Percentiles rank a stretch among this genome's conserved stretches.
phyloP scores from a whole-genome alignment of 2,329 filamentous ascomycete genomes.

The Aspergillus sp. region DNA sequence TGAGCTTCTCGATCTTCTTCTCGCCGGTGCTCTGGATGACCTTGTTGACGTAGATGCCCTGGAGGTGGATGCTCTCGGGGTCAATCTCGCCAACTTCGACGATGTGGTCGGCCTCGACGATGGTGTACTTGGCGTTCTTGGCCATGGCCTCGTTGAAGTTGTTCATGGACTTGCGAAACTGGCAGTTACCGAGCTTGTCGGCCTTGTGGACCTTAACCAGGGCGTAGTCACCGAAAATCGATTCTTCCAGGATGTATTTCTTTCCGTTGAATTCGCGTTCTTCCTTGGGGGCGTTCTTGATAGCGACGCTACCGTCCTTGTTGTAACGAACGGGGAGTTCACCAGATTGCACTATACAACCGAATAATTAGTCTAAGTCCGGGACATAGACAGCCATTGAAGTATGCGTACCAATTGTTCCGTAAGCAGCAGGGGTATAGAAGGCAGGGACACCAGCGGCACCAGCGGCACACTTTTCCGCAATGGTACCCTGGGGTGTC shows the following conservation, averaged over 20 bases:
- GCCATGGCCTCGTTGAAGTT: constrained; percentile 77
- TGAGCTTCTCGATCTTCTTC: constrained; percentile 78
- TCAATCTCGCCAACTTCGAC: constrained; percentile 73
- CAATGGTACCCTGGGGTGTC: constrained; percentile 84
- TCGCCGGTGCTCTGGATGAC: constrained; percentile 72
- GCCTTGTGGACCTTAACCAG: constrained; percentile 76
- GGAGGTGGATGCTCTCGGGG: constrained; percentile 74
- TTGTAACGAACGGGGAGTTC: constrained; percentile 71
- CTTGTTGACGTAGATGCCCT: constrained; percentile 82
- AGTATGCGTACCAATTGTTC: constrained; percentile 59
- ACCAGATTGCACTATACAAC: constrained; percentile 47
- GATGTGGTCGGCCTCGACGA: constrained; percentile 84
- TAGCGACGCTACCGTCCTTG: constrained; percentile 77
- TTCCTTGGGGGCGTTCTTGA: constrained; percentile 68
- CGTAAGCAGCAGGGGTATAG: constrained; percentile 77
- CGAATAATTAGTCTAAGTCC: constrained; percentile 6
- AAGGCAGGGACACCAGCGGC: constrained; percentile 88
- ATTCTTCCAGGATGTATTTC: constrained; percentile 74
- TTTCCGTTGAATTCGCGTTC: constrained; percentile 72
- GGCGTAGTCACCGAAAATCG: constrained; percentile 74
- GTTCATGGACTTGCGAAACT: constrained; percentile 75
- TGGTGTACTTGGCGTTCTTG: constrained; percentile 75
- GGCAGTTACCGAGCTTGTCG: constrained; percentile 75
- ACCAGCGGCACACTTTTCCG: constrained; percentile 80
- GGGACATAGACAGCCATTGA: constrained; percentile 45